Evolutionary conservation across 2,329 filamentous ascomycete genomes (phyloP).

Genomic region (Cyclaneusma minus): DNA sequence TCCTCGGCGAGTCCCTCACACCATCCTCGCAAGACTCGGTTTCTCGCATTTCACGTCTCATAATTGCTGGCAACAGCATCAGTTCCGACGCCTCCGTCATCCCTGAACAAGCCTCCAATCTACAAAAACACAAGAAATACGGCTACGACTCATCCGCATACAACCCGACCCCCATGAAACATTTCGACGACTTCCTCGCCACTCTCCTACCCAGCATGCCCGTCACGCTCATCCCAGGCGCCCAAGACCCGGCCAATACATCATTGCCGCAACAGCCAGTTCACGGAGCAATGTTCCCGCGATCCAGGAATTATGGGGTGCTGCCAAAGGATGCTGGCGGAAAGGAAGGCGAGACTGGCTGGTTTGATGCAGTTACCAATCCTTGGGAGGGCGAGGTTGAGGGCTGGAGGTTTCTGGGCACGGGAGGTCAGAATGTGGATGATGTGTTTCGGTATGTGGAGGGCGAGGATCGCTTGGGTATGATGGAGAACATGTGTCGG

Average conservation of each 20-base stretch:
- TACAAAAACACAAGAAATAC: conserved; percentile 76
- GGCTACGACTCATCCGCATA: conserved; percentile 85
- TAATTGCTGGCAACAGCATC: conserved; percentile 87
- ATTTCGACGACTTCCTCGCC: conserved; percentile 70
- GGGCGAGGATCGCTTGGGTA: conserved; percentile 58
- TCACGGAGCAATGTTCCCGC: conserved; percentile 80
- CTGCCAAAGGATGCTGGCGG: conserved; percentile 16
- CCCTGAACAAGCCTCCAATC: conserved; percentile 27
- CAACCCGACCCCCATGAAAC: conserved; percentile 70
- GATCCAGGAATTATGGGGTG: conserved; percentile 50
- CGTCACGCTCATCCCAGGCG: conserved; percentile 75
- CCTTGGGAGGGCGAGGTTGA: conserved; percentile 85
- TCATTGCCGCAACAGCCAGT: conserved; percentile 87
- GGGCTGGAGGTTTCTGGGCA: conserved; percentile 76
- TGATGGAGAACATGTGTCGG: conserved; percentile 89
- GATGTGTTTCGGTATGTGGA: conserved; percentile 88
- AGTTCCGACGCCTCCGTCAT: no score
- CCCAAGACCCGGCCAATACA: conserved; percentile 73
- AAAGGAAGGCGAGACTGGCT: conserved; percentile 34
- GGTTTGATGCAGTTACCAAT: conserved; percentile 84
- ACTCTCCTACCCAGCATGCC: conserved; percentile 74
- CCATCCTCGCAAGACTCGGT: conserved; percentile 40
- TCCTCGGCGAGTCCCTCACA: conserved; percentile 66
- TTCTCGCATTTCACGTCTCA: conserved; percentile 62
- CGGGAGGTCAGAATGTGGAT: conserved; percentile 82